These are phyloP conservation scores for Hymenoscyphus fraxineus DNA, from an alignment of 2,329 filamentous ascomycete species.

Conservation along the genomic window DNA sequence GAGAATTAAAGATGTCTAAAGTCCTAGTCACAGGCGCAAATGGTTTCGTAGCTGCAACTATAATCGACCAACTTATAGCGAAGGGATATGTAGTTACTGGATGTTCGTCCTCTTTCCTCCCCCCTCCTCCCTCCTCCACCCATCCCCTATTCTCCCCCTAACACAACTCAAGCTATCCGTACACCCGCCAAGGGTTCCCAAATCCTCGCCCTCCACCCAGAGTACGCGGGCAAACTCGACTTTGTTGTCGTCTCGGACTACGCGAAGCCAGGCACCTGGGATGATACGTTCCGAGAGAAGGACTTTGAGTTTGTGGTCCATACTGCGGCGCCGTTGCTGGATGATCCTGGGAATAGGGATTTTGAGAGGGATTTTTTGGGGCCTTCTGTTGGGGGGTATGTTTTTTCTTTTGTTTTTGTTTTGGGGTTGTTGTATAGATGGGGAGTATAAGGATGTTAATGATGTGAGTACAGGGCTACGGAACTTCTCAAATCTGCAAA, in stretches of 20 bases:
- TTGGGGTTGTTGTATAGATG: too few species aligned
- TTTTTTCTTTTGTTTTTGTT: conserved; percentile 5
- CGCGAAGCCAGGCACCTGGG: conserved; percentile 28
- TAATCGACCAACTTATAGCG: conserved; percentile 30
- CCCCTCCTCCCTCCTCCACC: neutral
- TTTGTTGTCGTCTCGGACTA: conserved; percentile 34
- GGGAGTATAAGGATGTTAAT: conserved; percentile 3
- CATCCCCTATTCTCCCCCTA: neutral
- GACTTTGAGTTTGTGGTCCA: conserved; percentile 34
- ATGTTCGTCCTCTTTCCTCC: conserved; percentile 3
- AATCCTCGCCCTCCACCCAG: conserved; percentile 30
- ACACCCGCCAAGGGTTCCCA: conserved; percentile 23
- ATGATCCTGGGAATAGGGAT: conserved; percentile 30
- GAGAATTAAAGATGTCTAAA: conserved; percentile 27
- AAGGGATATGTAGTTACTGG: conserved; percentile 28
- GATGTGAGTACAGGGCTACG: conserved; percentile 22
- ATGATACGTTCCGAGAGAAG: conserved; percentile 29
- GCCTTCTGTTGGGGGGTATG: conserved; percentile 31
- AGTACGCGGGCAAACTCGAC: conserved; percentile 31
- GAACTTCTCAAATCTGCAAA: conserved; percentile 31
- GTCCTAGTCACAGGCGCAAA: conserved; percentile 34
- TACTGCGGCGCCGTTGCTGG: conserved; percentile 33
- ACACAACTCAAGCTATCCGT: conserved; percentile 22
- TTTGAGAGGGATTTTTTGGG: conserved; percentile 33
- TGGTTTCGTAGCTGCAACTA: conserved; percentile 31